phyloP scores from a whole-genome alignment of 2,329 filamentous ascomycete genomes.

The Sordariomycetes sp. region DNA sequence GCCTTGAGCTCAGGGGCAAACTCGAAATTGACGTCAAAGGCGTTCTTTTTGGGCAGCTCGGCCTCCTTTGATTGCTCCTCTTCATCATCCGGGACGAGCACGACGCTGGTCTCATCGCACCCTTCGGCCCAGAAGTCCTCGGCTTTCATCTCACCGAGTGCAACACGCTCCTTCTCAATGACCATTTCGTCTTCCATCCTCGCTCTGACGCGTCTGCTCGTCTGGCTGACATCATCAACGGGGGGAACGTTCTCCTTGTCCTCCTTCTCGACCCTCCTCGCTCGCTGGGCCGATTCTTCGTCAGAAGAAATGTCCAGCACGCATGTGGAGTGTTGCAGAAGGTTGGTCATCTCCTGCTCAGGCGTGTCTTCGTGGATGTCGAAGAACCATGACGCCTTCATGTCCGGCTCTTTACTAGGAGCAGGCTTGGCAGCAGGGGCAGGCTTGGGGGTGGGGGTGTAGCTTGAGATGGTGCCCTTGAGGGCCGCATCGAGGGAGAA shows the following conservation, averaged over 20 bases:
- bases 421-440: conserved; percentile 13
- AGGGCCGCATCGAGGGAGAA: conserved; percentile 83
- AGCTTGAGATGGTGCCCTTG: conserved; percentile 62
- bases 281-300: conserved; percentile 58
- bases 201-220: conserved; percentile 21
- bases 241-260: conserved; percentile 93
- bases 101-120: conserved; percentile 51
- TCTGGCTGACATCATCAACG: conserved; percentile 52
- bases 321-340: conserved; percentile 84
- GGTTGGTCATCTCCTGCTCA: conserved; percentile 83
- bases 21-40: conserved; percentile 8
- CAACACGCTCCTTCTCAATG: conserved; percentile 54
- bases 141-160: conserved; percentile 58
- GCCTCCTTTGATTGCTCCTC: conserved; percentile 20
- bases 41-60: conserved; percentile 5
- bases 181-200: conserved; percentile 40
- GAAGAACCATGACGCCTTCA: conserved; percentile 73
- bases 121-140: conserved; percentile 60
- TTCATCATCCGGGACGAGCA: conserved; percentile 54
- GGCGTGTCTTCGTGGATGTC: conserved; percentile 89
- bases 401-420: conserved; percentile 34
- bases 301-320: conserved; percentile 85
- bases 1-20: conserved; percentile 10
- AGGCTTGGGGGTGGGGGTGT: conserved; percentile 26
- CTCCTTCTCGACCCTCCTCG: conserved; percentile 48